Evolutionary conservation across 1,284 basidiomycete species (phyloP), one percentile per base, ranked within the genome.

Genomic region (Cryptococcus hybrid): DNA sequence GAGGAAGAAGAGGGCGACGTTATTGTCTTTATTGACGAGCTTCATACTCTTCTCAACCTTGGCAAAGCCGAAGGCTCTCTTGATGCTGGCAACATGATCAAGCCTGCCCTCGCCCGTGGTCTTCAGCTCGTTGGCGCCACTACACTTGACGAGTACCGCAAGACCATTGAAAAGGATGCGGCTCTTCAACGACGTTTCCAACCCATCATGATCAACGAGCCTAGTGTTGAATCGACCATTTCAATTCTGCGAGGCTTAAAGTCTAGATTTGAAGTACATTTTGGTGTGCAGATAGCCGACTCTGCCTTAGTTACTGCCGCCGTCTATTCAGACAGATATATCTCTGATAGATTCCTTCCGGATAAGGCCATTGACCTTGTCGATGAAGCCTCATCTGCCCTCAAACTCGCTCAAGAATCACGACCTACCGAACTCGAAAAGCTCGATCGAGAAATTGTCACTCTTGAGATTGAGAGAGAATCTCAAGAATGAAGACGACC

Each of bases 31-130:
- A 92, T 94, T 57, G 92, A 95, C 69, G 92, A 95, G 84, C 85
- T 95, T 50, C 92, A 76, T 53, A 75, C 70, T 3, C 57, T 76
- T 9, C 61, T 65, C 59, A 88, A 91, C 62, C 84, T 94, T 9
- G 92, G 92, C 2, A 95, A 95, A 76, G 84, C 90, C 0, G 92
- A 95, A 79, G 92, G 92, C 7, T 88, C 88, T 59, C 88, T 96
- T 62, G 91, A 95, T 66, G 92, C 89, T 1, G 90, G 89, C 0
- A 90, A 95, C 57, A 76, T 75, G 69, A 72, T 75, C 64, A 77
- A 76, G 61, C 75, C 77, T 12, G 88, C 90, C 0, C 82, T 94
- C 3, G 91, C 90, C 2, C 81, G 90, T 44, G 92, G 92, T 2
- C 78, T 94, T 3, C 88, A 90, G 69, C 84, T 93, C 2, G 88